Evolutionary conservation across 805 yeast species (phyloP), one percentile per base, ranked within the genome.

Genomic region (Maudiozyma saulgeensis): DNA sequence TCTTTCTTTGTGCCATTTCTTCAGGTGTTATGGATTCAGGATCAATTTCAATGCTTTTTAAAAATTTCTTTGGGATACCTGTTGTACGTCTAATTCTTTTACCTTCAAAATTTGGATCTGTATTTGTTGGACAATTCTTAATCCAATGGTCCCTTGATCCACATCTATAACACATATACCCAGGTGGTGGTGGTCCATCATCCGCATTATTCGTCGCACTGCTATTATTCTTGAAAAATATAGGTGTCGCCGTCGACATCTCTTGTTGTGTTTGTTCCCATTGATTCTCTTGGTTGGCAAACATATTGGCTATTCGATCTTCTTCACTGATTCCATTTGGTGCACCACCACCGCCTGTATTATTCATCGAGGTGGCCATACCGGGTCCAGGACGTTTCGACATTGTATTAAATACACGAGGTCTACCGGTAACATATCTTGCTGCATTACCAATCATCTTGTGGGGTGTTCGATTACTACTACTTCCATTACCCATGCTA

Each of bases 131-230:
- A 72, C 99, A 93, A 59, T 89, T 87, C 62, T 85, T 86, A 51
- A 93, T 91, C 89, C 95, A 91, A 66, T 93, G 99, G 49, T 88
- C 93, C 66, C 88, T 87, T 28, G 86, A 87, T 45, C 98, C 98
- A 71, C 99, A 93, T 62, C 96, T 76, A 65, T 93, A 91, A 66
- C 99, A 93, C 63, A 91, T 84, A 60, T 93, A 93, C 1, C 96
- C 96, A 6, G 96, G 91, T 1, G 99, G 99, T 9, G 96, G 96
- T 19, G 69, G 69, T 5, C 66, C 90, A 50, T 87, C 95, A 60
- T 56, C 73, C 38, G 55, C 43, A 13, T 57, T 51, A 28, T 49
- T 44, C 35, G 54, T 44, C 11, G 57, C 52, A 39, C 64, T 51
- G 6, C 28, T 45, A 6, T 55, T 46, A 4, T 55, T 47, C 59